Evolutionary conservation across 768 basidiomycete genomes (phyloP).

Genomic region (Tylopilus intermedius): DNA sequence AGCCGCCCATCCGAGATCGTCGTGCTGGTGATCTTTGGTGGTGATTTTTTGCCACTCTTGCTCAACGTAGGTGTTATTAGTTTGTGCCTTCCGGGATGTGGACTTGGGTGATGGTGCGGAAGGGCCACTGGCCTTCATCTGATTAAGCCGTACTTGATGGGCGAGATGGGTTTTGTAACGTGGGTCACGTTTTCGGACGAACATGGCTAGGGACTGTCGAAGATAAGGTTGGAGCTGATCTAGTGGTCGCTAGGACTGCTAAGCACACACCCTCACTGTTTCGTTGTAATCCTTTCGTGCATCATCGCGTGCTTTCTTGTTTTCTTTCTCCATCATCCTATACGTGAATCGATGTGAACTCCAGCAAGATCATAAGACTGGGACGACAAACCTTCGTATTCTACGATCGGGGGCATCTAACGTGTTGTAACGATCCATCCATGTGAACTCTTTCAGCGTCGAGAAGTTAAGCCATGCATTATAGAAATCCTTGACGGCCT

Average conservation of each 20-base stretch:
- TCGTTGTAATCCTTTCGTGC: conserved; percentile 91
- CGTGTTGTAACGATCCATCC: conserved; percentile 81
- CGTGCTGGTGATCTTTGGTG: conserved; percentile 28
- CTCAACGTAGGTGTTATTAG: conserved; percentile 53
- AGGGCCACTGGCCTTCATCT: conserved; percentile 25
- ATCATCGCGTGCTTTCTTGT: conserved; percentile 86
- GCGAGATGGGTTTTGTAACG: conserved; percentile 68
- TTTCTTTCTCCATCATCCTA: conserved; percentile 93
- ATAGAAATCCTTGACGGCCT: conserved; percentile 74
- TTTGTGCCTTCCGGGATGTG: conserved; percentile 26
- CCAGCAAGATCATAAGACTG: neutral
- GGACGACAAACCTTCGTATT: conserved; percentile 58
- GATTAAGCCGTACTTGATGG: conserved; percentile 40
- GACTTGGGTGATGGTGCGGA: conserved; percentile 21
- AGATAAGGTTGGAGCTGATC: neutral
- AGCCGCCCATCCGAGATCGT: conserved; percentile 70
- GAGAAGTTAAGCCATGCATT: conserved; percentile 80
- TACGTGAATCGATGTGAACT: neutral
- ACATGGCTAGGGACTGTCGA: conserved; percentile 63
- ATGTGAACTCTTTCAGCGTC: conserved; percentile 82
- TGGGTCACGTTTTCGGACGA: conserved; percentile 83
- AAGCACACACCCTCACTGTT: conserved; percentile 63
- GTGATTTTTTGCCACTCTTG: conserved; percentile 87
- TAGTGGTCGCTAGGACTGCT: neutral
- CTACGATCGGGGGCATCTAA: conserved; percentile 84